Evolutionary conservation across 805 yeast genomes (phyloP).

Genomic region (Grigorovia jiainica): DNA sequence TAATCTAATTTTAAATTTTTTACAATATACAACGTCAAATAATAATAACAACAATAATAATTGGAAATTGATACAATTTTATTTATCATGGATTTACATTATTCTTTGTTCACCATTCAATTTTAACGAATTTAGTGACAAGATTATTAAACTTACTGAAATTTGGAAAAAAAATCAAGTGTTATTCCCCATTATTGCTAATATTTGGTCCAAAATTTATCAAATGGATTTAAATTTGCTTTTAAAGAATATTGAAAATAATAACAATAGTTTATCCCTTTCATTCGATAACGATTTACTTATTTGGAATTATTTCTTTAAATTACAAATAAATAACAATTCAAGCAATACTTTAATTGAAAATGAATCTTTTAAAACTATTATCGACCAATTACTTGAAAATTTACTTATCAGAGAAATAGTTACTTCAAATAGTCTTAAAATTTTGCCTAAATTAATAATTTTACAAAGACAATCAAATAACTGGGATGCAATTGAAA

Average conservation of each 20-base stretch:
- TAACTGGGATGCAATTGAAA: conserved; percentile 36
- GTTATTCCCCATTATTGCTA: conserved; percentile 23
- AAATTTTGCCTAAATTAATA: conserved; percentile 20
- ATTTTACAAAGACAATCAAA: conserved; percentile 15
- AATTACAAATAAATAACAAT: neutral
- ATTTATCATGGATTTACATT: conserved; percentile 64
- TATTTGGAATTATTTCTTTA: conserved; percentile 14
- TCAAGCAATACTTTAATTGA: neutral
- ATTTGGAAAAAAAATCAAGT: conserved; percentile 38
- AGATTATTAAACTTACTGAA: conserved; percentile 30
- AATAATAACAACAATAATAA: no score
- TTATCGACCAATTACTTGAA: no score
- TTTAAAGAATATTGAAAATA: conserved; percentile 1
- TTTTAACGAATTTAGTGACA: conserved; percentile 29
- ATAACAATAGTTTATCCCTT: conserved; percentile 7
- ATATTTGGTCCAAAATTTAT: conserved; percentile 25
- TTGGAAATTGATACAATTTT: conserved; percentile 42
- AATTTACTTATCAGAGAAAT: neutral
- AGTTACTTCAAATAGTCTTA: conserved; percentile 1
- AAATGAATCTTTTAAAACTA: neutral
- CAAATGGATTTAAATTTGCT: conserved; percentile 12
- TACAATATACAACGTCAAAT: conserved; percentile 10
- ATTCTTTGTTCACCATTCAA: conserved; percentile 69
- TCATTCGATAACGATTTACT: conserved; percentile 6
- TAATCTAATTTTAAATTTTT: conserved; percentile 25